phyloP scores from a whole-genome alignment of 345 rosid species.

The Raphanus sativus region DNA sequence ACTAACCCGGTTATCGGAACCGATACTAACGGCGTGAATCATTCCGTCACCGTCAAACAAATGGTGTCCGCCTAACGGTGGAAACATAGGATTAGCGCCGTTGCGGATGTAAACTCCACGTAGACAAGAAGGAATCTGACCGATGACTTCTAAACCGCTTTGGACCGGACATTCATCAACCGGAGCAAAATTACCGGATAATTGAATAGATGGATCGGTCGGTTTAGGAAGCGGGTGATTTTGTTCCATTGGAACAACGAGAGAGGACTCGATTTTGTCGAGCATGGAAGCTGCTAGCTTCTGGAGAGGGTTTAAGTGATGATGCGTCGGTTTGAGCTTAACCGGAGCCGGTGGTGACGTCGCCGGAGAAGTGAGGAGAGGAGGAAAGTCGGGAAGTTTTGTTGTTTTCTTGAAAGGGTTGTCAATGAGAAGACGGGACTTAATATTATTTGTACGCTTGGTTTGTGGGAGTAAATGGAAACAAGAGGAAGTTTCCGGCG shows the following conservation, averaged over 20 bases:
- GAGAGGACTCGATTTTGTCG: slow-evolving; percentile 53
- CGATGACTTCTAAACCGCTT: slow-evolving; percentile 50
- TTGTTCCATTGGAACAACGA: slow-evolving; percentile 46
- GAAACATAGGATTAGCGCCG: slow-evolving; percentile 69
- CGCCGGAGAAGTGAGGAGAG: slow-evolving; percentile 21
- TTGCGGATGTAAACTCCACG: slow-evolving; percentile 66
- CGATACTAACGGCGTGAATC: slow-evolving; percentile 70
- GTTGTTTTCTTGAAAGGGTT: slow-evolving; percentile 24
- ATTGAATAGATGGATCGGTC: slow-evolving; percentile 42
- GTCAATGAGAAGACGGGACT: not conserved
- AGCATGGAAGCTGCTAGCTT: slow-evolving; percentile 55
- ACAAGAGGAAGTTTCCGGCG: slow-evolving; percentile 6
- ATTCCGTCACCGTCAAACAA: slow-evolving; percentile 87
- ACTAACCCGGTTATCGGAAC: slow-evolving; percentile 44
- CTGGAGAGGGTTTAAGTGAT: slow-evolving; percentile 55
- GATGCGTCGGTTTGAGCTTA: slow-evolving; percentile 24
- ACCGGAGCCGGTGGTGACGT: slow-evolving; percentile 21
- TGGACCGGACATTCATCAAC: slow-evolving; percentile 67
- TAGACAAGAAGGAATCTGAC: slow-evolving; percentile 55
- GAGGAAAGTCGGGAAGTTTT: slow-evolving; percentile 24
- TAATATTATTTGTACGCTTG: not conserved
- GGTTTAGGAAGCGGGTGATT: slow-evolving; percentile 28
- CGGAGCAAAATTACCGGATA: slow-evolving; percentile 72
- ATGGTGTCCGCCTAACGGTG: slow-evolving; percentile 67
- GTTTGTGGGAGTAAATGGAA: slow-evolving; percentile 9